Evolutionary conservation across 2,329 filamentous ascomycete species (phyloP), one percentile per base, ranked within the genome.

Genomic region (Clathrospora elynae): DNA sequence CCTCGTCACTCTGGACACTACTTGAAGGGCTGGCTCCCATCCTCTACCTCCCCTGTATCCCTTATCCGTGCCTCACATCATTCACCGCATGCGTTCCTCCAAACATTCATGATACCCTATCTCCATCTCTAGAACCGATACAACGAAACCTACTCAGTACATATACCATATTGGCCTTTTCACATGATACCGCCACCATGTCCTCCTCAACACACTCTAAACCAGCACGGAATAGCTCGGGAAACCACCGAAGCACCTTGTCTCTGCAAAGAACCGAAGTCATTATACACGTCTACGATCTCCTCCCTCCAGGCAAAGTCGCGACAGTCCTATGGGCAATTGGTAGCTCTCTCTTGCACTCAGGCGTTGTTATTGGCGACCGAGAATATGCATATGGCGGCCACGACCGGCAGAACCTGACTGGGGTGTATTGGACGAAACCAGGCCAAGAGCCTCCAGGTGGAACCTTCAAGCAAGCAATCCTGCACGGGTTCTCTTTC

Each of bases 361-460:
- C 88, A 0, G 89, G 88, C 37, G 86, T 95, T 39, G 87, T 90
- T 26, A 88, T 93, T 70, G 85, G 85, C 65, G 82, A 85, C 55
- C 81, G 78, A 51, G 89, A 95, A 74, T 95, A 93, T 66, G 89
- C 89, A 14, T 95, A 89, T 61, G 89, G 89, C 29, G 89, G 89
- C 1, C 89, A 95, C 67, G 83, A 88, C 62, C 81, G 80, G 56
- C 80, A 75, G 35, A 80, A 81, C 16, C 70, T 85, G 42, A 92
- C 87, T 3, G 89, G 89, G 34, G 88, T 95, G 6, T 95, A 93
- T 73, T 90, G 84, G 83, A 92, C 88, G 11, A 83, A 67, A 59
- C 88, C 89, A 1, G 78, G 77, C 53, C 80, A 82, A 20, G 82
- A 86, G 34, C 88, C 88, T 0, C 87, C 88, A 0, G 88, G 88